A percentile compares a stretch with the other conserved stretches of the same genome.
These are phyloP conservation scores for Epichloe aotearoae DNA, from an alignment of 2,329 filamentous ascomycete genomes.

Conservation along the genomic window DNA sequence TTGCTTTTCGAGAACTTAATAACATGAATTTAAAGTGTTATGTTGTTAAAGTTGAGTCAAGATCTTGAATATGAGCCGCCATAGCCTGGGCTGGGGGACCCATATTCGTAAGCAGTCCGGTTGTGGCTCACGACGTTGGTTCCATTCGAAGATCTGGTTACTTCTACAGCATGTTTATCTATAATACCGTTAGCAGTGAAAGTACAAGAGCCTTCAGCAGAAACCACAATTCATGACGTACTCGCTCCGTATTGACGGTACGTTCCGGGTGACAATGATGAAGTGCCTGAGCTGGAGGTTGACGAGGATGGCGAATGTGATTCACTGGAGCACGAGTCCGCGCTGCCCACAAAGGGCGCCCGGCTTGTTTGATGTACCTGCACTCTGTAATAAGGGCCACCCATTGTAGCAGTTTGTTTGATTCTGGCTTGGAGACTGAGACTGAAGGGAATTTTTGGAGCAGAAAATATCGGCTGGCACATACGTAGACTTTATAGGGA, in stretches of 20 bases:
- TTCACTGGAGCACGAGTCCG: constrained; percentile 10
- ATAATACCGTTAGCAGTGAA: neutral
- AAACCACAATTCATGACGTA: constrained; percentile 10
- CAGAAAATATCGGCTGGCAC: neutral
- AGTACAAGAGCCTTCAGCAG: neutral
- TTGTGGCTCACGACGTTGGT: constrained; percentile 21
- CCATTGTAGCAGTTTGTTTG: constrained; percentile 10
- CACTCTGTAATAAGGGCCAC: constrained; percentile 15
- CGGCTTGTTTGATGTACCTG: constrained; percentile 21
- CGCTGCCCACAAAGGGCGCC: constrained; percentile 16
- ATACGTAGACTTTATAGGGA: neutral
- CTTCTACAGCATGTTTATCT: constrained; percentile 15
- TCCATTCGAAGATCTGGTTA: constrained; percentile 10
- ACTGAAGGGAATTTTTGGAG: neutral
- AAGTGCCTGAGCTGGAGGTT: constrained; percentile 11
- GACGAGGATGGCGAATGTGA: constrained; percentile 10
- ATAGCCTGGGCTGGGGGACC: constrained; percentile 18
- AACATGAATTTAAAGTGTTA: neutral
- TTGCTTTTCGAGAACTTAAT: no score
- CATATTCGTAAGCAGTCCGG: constrained; percentile 16
- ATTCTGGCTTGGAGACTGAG: neutral
- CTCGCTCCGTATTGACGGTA: constrained; percentile 21
- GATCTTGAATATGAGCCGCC: constrained; percentile 10
- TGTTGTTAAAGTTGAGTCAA: neutral
- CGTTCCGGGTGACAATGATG: constrained; percentile 15